Base-by-base conservation (phyloP, 106 monocot genomes). In the Acorus calamus region DNA sequence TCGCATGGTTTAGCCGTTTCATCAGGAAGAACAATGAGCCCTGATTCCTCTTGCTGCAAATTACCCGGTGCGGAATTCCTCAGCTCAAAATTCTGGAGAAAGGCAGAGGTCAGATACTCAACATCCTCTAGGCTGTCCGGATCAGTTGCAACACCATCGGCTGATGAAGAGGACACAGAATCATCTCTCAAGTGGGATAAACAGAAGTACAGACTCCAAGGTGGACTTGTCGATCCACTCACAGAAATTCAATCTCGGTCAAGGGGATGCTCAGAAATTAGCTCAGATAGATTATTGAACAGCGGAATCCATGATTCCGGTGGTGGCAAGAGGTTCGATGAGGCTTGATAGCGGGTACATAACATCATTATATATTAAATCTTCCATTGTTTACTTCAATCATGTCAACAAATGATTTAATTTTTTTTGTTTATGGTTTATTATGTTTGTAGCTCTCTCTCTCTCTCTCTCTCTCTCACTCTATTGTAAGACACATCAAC, bases 41-140 rank as follows among this genome's bases (percentile, higher is more conserved):
- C 57, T n/a, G 73, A 80, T 55, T 53, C 67, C 55, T 70, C 81
- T 11, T 98, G 98, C 55, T 92, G 92, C 75, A 84, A 66, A 60
- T 73, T 89, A 49, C 94, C 89, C 5, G 85, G 86, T 60, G 66
- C 86, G 2, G 89, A 86, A 46, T 86, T 94, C 62, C 77, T 98
- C 0, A 83, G 84, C 65, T 71, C 88, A 52, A 98, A 69, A 66
- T 86, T 91, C 44, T 88, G 92, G 88, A 85, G 80, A 57, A 83
- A 81, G 72, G 78, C 75, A 44, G 92, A 98, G 8, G 80, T 72
- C 7, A 83, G 88, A 71, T 78, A 70, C 49, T 28, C 28, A 28
- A 28, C 28, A 28, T 70, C 90, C 7, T 67, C 71, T 66, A 78
- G 75, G 56, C 64, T 72, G 51, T 73, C 84, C 42, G 46, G 76